Percentiles rank a stretch among this genome's conserved stretches.
Evolutionary conservation across 306 rosid genomes (phyloP).

Genomic region (Cicer chorassanicum): DNA sequence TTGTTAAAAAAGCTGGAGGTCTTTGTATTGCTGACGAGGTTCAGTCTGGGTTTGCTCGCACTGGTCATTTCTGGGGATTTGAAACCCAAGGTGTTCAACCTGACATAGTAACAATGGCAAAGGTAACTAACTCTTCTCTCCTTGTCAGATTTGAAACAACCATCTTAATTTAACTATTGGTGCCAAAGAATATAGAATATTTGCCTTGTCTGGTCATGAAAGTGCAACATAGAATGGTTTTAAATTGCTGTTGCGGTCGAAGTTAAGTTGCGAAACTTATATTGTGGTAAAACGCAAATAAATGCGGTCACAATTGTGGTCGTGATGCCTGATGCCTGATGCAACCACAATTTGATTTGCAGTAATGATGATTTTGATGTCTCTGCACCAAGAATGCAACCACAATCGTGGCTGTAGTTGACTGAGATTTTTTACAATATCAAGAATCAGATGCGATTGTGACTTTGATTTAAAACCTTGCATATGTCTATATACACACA

Average conservation of each 20-base stretch:
- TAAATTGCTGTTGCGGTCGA: too few species aligned
- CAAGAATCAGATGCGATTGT: not conserved
- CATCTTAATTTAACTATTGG: not conserved
- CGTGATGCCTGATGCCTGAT: too few species aligned
- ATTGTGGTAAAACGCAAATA: too few species aligned
- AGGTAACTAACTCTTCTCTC: conserved; percentile 57
- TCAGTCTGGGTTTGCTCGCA: conserved; percentile 86
- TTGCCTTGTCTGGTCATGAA: not conserved
- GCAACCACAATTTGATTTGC: not conserved
- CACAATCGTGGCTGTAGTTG: not conserved
- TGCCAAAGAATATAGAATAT: not conserved
- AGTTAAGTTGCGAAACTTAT: too few species aligned
- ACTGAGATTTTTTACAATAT: not conserved
- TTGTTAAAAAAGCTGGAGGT: conserved; percentile 83
- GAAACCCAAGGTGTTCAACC: conserved; percentile 93
- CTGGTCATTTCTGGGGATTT: conserved; percentile 94
- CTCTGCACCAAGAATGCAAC: not conserved
- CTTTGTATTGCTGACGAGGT: conserved; percentile 95
- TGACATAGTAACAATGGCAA: conserved; percentile 95
- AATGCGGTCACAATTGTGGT: too few species aligned
- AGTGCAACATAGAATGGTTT: not conserved
- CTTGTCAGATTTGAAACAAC: not conserved
- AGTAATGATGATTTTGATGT: not conserved
- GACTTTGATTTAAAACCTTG: not conserved
- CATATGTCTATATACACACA: not conserved